phyloP scores from a whole-genome alignment of 345 rosid species.

The Salix dunnii region DNA sequence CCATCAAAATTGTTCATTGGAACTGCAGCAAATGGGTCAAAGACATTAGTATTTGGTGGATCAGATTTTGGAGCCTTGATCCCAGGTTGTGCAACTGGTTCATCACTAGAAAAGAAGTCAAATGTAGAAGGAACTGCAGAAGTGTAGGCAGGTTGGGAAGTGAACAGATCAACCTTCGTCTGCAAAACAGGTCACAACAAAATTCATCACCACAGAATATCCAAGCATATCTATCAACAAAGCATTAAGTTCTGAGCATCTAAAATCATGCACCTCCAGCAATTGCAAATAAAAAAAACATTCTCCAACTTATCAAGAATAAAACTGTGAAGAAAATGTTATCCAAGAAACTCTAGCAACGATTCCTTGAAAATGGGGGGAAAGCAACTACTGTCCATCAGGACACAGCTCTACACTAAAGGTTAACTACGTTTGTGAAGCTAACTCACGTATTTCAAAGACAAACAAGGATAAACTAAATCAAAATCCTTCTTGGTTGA shows the following conservation, averaged over 20 bases:
- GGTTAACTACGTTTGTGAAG: background rate
- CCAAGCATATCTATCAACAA: constrained; percentile 1
- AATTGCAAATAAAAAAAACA: background rate
- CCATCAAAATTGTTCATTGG: constrained; percentile 76
- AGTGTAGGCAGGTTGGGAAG: constrained; percentile 41
- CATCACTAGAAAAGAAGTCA: constrained; percentile 57
- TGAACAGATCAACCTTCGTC: constrained; percentile 52
- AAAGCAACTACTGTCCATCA: background rate
- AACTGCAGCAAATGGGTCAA: constrained; percentile 86
- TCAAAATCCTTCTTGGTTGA: background rate
- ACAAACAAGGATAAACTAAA: background rate
- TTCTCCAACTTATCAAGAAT: background rate
- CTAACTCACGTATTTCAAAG: background rate
- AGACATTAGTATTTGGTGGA: constrained; percentile 32
- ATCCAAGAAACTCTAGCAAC: background rate
- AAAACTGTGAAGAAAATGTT: background rate
- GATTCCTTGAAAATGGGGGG: background rate
- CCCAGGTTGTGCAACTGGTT: constrained; percentile 54
- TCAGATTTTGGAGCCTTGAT: constrained; percentile 37
- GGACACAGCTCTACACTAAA: background rate
- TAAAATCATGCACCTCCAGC: constrained; percentile 1
- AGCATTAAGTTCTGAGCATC: constrained; percentile 7
- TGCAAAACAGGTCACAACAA: constrained; percentile 25
- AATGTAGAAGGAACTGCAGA: constrained; percentile 52
- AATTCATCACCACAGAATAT: constrained; percentile 2